Evolutionary conservation across 352 stramenopile genomes (phyloP).

Genomic region (Globisporangium orthogonon): DNA sequence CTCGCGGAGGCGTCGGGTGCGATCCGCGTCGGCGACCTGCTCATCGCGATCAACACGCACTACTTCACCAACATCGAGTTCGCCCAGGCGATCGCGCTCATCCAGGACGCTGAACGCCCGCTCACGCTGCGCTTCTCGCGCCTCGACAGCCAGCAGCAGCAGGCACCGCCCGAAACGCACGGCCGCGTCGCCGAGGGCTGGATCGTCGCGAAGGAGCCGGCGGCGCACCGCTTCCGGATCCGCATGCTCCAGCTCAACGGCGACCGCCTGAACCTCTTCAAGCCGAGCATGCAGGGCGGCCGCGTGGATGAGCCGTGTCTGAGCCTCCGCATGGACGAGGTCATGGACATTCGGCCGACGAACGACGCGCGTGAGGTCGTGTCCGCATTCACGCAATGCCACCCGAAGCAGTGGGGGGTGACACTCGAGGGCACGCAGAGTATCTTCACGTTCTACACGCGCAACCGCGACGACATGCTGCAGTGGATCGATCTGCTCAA

Average conservation of each 20-base stretch:
- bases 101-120: constrained; percentile 55
- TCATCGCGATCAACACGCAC: constrained; percentile 86
- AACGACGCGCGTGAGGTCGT: constrained; percentile 77
- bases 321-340: constrained; percentile 75
- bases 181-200: constrained; percentile 70
- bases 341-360: constrained; percentile 77
- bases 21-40: constrained; percentile 72
- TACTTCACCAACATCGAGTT: constrained; percentile 88
- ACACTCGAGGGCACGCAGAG: constrained; percentile 74
- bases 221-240: constrained; percentile 65
- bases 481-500: constrained; percentile 87
- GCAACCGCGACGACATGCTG: constrained; percentile 66
- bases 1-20: constrained; percentile 63
- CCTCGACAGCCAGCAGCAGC: constrained; percentile 37
- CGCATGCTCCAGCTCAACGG: constrained; percentile 81
- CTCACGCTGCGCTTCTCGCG: constrained; percentile 82
- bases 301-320: constrained; percentile 61
- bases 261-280: constrained; percentile 77
- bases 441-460: constrained; percentile 86
- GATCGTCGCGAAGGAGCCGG: constrained; percentile 81
- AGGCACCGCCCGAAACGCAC: constrained; percentile 20
- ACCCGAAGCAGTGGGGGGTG: constrained; percentile 82
- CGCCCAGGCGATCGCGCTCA: constrained; percentile 65
- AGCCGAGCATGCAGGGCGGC: constrained; percentile 76
- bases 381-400: constrained; percentile 74